Base-by-base conservation (phyloP, 768 basidiomycete species). In the Filobasidium wieringae region DNA sequence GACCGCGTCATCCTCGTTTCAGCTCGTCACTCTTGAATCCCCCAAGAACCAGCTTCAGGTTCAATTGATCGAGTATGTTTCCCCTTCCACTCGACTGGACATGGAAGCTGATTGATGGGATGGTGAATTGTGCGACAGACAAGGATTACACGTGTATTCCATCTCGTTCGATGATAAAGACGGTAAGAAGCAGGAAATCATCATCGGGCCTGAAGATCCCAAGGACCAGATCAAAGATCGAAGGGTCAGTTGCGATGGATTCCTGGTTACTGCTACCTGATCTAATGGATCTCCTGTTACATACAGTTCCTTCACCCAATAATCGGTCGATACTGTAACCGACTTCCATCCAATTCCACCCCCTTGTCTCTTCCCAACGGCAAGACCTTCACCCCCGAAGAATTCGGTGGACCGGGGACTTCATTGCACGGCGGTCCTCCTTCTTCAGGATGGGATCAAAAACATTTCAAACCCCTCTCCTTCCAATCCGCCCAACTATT, bases 321-420 rank as follows among this genome's bases (percentile, higher is more conserved):
- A n/a, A 30, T 62, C 30, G 61, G 61, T 6, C 30, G 61, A 29
- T 62, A 62, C 57, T 62, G 57, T 43, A 62, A 62, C 41, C 51
- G 61, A 6, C 57, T 62, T 34, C 61, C 61, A 5, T 40, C 45
- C 9, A 30, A 47, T 14, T n/a, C 34, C 6, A 53, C 49, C 17
- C 45, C 34, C 8, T 4, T 27, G 9, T 27, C 26, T 27, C 34
- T 57, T 2, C 56, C 53, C 22, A 45, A 32, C 19, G 51, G 51
- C 1, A n/a, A 19, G 1, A 36, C 43, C 7, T 54, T 62, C 61
- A 58, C 32, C 26, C 61, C 56, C 14, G 43, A 52, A 11, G 24
- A 33, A 41, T 53, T 52, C 37, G 51, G 51, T 11, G 36, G 19
- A 7, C 33, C 51, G 2, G 52, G 58, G 27, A 57, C 57, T 19